Evolutionary conservation across 495 filamentous ascomycete genomes (phyloP).

Genomic region (Daldinia childiae): DNA sequence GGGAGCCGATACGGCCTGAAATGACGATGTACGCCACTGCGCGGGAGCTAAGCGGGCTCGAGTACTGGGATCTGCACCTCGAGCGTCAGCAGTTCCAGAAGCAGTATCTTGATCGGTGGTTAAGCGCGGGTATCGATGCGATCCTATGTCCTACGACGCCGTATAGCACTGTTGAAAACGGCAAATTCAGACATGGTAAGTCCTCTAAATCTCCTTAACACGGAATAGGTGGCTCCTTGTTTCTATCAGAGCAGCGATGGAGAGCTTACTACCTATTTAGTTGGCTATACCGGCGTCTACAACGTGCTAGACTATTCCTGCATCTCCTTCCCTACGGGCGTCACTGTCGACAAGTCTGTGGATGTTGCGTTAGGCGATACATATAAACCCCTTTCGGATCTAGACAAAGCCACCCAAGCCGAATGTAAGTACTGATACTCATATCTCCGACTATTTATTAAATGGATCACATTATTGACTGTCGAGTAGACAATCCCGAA

Average conservation of each 20-base stretch:
- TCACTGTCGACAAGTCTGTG: slow-evolving; percentile 69
- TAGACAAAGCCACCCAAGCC: slow-evolving; percentile 76
- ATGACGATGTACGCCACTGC: slow-evolving; percentile 60
- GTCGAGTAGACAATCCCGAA: slow-evolving; percentile 63
- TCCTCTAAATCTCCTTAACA: background rate
- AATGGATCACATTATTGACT: background rate
- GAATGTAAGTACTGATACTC: slow-evolving; percentile 57
- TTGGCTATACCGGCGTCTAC: slow-evolving; percentile 83
- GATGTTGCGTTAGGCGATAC: slow-evolving; percentile 66
- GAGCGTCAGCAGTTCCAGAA: slow-evolving; percentile 76
- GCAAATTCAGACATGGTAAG: slow-evolving; percentile 78
- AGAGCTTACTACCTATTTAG: slow-evolving; percentile 41
- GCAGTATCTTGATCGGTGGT: slow-evolving; percentile 80
- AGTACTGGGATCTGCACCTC: slow-evolving; percentile 78
- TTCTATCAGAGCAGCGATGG: background rate
- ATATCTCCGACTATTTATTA: background rate
- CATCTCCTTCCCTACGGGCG: slow-evolving; percentile 65
- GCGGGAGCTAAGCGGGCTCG: slow-evolving; percentile 70
- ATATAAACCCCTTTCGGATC: slow-evolving; percentile 68
- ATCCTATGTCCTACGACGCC: slow-evolving; percentile 73
- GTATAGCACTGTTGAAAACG: slow-evolving; percentile 76
- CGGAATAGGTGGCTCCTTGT: background rate
- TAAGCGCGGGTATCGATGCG: slow-evolving; percentile 72
- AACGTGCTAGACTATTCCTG: slow-evolving; percentile 55
- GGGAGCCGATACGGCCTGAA: slow-evolving; percentile 80